phyloP scores from a whole-genome alignment of 441 rosid genomes.

The California macrophylla region DNA sequence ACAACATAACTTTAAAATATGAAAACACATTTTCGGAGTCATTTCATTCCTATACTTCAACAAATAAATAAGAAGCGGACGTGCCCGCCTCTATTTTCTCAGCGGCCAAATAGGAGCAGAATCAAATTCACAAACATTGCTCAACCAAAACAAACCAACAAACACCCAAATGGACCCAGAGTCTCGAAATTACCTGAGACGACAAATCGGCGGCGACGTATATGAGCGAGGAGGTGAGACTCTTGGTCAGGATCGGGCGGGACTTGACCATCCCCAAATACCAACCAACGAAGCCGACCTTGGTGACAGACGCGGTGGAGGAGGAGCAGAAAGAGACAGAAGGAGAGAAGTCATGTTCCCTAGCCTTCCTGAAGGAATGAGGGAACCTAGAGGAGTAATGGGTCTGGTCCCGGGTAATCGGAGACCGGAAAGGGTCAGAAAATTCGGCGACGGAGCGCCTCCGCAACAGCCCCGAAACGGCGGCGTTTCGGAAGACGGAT shows the following conservation, averaged over 20 bases:
- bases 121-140: not conserved
- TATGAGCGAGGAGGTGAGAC: constrained; percentile 47
- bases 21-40: not conserved
- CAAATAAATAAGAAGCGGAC: not conserved
- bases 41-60: not conserved
- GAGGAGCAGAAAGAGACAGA: not conserved
- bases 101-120: not conserved
- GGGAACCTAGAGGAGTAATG: constrained; percentile 29
- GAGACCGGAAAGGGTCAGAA: not conserved
- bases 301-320: constrained; percentile 19
- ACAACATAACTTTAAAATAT: too few species aligned
- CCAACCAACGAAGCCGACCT: constrained; percentile 56
- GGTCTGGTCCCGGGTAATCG: constrained; percentile 15
- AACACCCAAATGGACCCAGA: not conserved
- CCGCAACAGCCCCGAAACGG: not conserved
- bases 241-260: constrained; percentile 65
- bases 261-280: constrained; percentile 74
- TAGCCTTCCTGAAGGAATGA: constrained; percentile 26
- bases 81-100: not conserved
- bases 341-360: not conserved
- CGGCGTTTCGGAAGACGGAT: not conserved
- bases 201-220: constrained; percentile 76
- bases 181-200: constrained; percentile 51
- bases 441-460: not conserved
- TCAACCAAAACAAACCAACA: not conserved